Conservation (phyloP, 148 eudicot species). For the Linanthus parryae region DNA sequence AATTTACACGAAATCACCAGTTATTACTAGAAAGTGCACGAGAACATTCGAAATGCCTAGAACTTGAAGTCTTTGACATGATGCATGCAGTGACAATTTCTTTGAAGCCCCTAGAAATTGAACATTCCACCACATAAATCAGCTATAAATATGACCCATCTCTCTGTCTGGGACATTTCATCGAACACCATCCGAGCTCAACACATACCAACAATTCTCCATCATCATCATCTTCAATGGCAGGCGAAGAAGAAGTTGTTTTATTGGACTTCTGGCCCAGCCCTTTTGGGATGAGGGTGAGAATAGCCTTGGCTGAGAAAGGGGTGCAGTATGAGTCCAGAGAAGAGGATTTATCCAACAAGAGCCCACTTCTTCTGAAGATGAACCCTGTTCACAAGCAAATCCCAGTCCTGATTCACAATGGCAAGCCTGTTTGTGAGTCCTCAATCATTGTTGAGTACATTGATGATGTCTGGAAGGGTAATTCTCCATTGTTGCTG, state of each 20-base stretch:
- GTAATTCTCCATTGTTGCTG: constrained; percentile 14
- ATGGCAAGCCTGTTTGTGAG: constrained; percentile 20
- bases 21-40: no score
- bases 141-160: neutral
- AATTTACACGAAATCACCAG: no score
- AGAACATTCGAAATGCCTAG: no score
- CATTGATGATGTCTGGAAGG: constrained; percentile 29
- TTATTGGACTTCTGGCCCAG: constrained; percentile 22
- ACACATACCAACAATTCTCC: neutral
- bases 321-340: constrained; percentile 22
- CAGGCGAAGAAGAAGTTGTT: constrained; percentile 3
- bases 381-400: constrained; percentile 26
- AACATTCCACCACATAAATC: neutral
- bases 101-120: neutral
- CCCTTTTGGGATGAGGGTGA: constrained; percentile 26
- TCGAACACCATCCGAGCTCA: neutral
- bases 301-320: constrained; percentile 33
- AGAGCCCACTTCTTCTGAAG: constrained; percentile 15
- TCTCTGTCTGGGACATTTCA: neutral
- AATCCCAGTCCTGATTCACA: constrained; percentile 25
- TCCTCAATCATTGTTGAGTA: constrained; percentile 21
- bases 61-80: neutral
- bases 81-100: constrained; percentile 3
- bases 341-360: constrained; percentile 20
- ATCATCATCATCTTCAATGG: neutral